Conservation (phyloP, 176 grass and related monocot genomes). For the Aegilops tauschii region DNA sequence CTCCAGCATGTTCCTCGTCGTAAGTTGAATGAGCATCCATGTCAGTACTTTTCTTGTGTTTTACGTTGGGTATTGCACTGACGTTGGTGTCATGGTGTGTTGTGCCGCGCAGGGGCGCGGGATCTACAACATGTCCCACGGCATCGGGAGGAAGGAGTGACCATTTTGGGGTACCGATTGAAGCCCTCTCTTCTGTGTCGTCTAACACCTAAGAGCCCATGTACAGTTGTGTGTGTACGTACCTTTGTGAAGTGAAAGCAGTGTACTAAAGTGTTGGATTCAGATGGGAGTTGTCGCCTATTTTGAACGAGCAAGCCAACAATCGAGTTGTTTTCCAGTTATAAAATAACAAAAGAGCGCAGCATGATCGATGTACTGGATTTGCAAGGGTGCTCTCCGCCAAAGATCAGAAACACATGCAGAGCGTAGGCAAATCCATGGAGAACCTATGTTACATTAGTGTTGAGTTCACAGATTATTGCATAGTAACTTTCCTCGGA, state of each 20-base stretch:
- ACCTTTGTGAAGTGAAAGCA: background rate
- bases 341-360: too few relatives aligned
- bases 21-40: background rate
- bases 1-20: conserved; percentile 60
- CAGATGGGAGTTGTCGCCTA: background rate
- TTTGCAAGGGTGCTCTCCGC: background rate
- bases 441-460: background rate
- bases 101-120: conserved; percentile 50
- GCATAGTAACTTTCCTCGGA: background rate
- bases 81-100: background rate
- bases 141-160: conserved; percentile 67
- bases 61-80: background rate
- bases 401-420: background rate
- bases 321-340: too few relatives aligned
- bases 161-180: background rate
- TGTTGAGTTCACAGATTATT: background rate
- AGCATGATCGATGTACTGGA: background rate
- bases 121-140: conserved; percentile 70
- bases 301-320: too few relatives aligned
- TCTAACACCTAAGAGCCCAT: background rate
- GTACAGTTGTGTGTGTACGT: background rate
- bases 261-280: background rate
- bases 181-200: background rate
- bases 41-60: background rate
- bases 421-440: background rate